Evolutionary conservation across 2,329 filamentous ascomycete species (phyloP).

Genomic region (Xylaria sp.): DNA sequence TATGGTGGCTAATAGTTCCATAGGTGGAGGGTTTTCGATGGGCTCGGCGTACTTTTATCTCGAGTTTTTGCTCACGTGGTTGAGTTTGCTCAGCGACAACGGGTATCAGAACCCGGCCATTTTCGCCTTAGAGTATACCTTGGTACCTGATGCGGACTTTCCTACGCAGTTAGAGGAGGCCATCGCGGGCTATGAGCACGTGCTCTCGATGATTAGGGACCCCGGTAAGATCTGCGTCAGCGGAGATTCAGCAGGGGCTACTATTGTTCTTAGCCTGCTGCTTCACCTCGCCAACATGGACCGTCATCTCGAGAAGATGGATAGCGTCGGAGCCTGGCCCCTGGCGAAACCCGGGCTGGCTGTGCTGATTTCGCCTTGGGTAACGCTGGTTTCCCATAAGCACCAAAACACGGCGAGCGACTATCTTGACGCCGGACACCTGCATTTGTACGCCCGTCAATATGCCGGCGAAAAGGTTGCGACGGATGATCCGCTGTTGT

Average conservation of each 20-base stretch:
- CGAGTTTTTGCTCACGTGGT: slow-evolving; percentile 77
- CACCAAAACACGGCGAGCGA: slow-evolving; percentile 73
- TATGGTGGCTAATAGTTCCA: slow-evolving; percentile 20
- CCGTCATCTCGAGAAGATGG: slow-evolving; percentile 32
- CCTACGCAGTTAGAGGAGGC: slow-evolving; percentile 74
- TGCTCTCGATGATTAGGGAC: slow-evolving; percentile 60
- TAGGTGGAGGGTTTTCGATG: slow-evolving; percentile 81
- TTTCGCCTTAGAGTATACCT: slow-evolving; percentile 78
- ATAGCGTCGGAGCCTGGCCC: slow-evolving; percentile 40
- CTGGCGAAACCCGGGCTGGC: slow-evolving; percentile 54
- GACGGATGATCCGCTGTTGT: slow-evolving; percentile 60
- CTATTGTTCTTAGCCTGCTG: slow-evolving; percentile 72
- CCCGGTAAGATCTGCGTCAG: slow-evolving; percentile 68
- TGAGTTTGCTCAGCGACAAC: slow-evolving; percentile 62
- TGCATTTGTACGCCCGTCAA: slow-evolving; percentile 71
- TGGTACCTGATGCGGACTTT: slow-evolving; percentile 74
- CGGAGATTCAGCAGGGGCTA: slow-evolving; percentile 80
- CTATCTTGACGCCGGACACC: slow-evolving; percentile 68
- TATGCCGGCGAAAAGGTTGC: slow-evolving; percentile 61
- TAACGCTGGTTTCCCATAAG: slow-evolving; percentile 68
- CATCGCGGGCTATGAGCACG: slow-evolving; percentile 70
- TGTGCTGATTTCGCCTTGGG: slow-evolving; percentile 80
- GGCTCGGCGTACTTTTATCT: slow-evolving; percentile 83
- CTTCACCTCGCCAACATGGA: slow-evolving; percentile 62
- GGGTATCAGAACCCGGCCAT: slow-evolving; percentile 77